Conservation (phyloP, 306 rosid species). For the Argentina anserina region DNA sequence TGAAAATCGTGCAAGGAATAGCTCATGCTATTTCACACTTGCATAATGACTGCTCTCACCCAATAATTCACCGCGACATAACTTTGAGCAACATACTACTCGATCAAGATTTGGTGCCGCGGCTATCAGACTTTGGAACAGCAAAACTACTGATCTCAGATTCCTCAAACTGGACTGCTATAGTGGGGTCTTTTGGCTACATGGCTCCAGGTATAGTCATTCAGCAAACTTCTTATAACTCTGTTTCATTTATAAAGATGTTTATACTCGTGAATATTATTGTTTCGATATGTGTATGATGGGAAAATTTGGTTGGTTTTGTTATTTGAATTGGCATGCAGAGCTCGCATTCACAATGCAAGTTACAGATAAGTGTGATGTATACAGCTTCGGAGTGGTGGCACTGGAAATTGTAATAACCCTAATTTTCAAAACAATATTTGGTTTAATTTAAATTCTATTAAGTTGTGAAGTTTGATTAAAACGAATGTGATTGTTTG, state of each 20-base stretch:
- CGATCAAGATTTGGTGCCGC: conserved; percentile 41
- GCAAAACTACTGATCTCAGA: conserved; percentile 43
- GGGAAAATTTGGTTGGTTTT: background rate
- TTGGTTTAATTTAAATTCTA: too few relatives aligned
- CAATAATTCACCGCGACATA: conserved; percentile 53
- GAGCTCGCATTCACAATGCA: conserved; percentile 52
- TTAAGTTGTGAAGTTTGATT: too few relatives aligned
- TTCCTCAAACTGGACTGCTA: conserved; percentile 46
- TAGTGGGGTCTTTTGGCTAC: conserved; percentile 68
- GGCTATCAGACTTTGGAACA: conserved; percentile 57
- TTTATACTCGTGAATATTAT: background rate
- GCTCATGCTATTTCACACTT: conserved; percentile 54
- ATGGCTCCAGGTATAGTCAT: conserved; percentile 60
- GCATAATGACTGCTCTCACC: conserved; percentile 52
- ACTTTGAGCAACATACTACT: conserved; percentile 47
- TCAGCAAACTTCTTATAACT: background rate
- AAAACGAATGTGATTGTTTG: too few relatives aligned
- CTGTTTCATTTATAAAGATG: background rate
- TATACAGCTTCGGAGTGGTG: conserved; percentile 56
- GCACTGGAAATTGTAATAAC: conserved; percentile 40
- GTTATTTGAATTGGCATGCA: conserved; percentile 6
- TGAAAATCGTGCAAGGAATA: conserved; percentile 46
- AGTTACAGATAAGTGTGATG: conserved; percentile 54
- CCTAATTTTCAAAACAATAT: too few relatives aligned
- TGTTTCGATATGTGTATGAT: background rate